phyloP scores from a whole-genome alignment of 805 yeast genomes.

The Ogataea nitratoaversa region DNA sequence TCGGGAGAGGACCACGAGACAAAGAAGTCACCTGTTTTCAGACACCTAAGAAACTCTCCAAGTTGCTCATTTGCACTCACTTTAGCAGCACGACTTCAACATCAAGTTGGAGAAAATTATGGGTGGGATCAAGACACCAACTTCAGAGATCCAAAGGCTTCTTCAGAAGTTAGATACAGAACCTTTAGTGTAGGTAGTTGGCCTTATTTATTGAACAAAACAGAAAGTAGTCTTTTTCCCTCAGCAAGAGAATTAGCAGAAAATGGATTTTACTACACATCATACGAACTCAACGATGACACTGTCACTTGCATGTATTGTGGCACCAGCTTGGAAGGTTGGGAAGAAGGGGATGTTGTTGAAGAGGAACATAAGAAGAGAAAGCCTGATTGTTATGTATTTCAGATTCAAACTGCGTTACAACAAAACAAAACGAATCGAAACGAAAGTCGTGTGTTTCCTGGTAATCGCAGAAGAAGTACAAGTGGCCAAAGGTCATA shows the following conservation, averaged over 20 bases:
- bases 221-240: constrained; percentile 32
- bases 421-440: not conserved
- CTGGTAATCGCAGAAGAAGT: constrained; percentile 24
- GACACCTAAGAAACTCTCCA: constrained; percentile 25
- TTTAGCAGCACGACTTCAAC: constrained; percentile 12
- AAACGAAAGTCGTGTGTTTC: constrained; percentile 34
- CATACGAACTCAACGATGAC: constrained; percentile 44
- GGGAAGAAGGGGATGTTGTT: constrained; percentile 69
- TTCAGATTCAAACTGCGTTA: constrained; percentile 14
- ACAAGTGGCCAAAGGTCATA: constrained; percentile 1
- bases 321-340: constrained; percentile 59
- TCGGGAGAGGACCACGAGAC: constrained; percentile 1
- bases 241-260: constrained; percentile 42
- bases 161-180: constrained; percentile 31
- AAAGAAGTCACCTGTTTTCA: constrained; percentile 17
- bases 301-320: constrained; percentile 63
- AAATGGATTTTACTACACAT: constrained; percentile 63
- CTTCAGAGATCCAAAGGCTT: constrained; percentile 34
- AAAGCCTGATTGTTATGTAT: constrained; percentile 39
- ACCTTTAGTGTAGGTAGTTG: constrained; percentile 40
- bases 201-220: constrained; percentile 35
- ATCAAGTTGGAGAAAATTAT: constrained; percentile 10
- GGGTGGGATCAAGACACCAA: constrained; percentile 18
- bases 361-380: constrained; percentile 49
- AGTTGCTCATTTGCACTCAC: constrained; percentile 22